These are phyloP conservation scores for Mallotus japonicus DNA, from an alignment of 441 rosid genomes.

Conservation along the genomic window DNA sequence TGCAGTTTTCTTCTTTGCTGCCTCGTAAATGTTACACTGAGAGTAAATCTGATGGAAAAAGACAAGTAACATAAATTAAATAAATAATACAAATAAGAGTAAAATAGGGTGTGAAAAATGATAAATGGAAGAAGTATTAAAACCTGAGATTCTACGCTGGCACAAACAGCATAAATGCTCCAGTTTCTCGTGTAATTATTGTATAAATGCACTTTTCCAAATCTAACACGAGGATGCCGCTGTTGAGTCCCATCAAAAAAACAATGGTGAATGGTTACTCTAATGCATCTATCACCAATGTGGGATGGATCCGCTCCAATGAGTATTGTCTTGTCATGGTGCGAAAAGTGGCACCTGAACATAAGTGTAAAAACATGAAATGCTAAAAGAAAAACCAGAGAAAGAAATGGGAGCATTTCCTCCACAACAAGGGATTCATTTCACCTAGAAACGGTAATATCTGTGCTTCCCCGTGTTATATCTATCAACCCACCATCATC, in stretches of 20 bases:
- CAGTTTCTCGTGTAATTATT: slow-evolving; percentile 87
- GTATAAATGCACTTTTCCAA: slow-evolving; percentile 75
- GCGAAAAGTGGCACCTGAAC: slow-evolving; percentile 70
- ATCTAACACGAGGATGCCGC: slow-evolving; percentile 92
- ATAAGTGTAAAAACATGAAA: neutral
- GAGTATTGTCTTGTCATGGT: slow-evolving; percentile 82
- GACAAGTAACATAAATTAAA: slow-evolving; percentile 2
- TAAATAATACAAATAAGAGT: neutral
- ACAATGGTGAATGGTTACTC: slow-evolving; percentile 90
- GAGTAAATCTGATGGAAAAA: slow-evolving; percentile 59
- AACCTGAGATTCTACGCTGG: slow-evolving; percentile 92
- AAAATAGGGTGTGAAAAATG: neutral
- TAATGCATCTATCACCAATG: slow-evolving; percentile 69
- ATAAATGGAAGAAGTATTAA: neutral
- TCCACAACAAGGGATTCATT: neutral
- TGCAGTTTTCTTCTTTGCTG: slow-evolving; percentile 76
- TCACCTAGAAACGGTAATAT: slow-evolving; percentile 84
- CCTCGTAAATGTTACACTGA: slow-evolving; percentile 91
- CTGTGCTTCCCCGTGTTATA: slow-evolving; percentile 88
- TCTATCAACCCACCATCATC: slow-evolving; percentile 93
- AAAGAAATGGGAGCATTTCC: too few species aligned
- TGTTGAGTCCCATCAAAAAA: slow-evolving; percentile 90
- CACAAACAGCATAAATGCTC: slow-evolving; percentile 96
- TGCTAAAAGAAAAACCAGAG: neutral
- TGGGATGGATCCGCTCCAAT: slow-evolving; percentile 88